These are phyloP conservation scores for Pseudonitzschia multiseries DNA, from an alignment of 108 stramenopile genomes.

Conservation along the genomic window DNA sequence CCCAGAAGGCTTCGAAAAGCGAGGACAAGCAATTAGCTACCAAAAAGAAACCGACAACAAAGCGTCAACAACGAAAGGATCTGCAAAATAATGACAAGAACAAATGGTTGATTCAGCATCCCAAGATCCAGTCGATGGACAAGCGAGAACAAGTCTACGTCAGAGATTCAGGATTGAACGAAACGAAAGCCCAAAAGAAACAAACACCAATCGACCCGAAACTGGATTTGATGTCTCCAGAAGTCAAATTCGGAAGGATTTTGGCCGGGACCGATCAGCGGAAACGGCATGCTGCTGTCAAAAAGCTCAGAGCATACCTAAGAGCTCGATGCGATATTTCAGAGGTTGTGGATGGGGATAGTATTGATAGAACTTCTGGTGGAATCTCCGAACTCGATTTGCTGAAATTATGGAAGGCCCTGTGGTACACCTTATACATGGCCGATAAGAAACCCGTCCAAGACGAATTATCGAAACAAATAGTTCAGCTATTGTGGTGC, in stretches of 20 bases:
- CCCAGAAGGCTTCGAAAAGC: conserved; percentile 9
- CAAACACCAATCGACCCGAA: conserved; percentile 47
- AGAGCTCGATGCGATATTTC: conserved; percentile 54
- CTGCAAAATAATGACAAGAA: conserved; percentile 66
- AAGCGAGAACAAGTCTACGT: conserved; percentile 73
- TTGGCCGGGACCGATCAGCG: conserved; percentile 76
- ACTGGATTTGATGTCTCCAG: conserved; percentile 69
- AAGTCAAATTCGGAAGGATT: conserved; percentile 74
- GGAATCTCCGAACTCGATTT: conserved; percentile 87
- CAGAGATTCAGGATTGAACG: conserved; percentile 65
- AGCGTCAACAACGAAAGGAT: conserved; percentile 65
- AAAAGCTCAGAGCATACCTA: conserved; percentile 65
- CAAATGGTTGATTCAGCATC: conserved; percentile 74
- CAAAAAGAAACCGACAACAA: conserved; percentile 41
- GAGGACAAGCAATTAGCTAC: background rate
- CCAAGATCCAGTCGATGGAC: conserved; percentile 74
- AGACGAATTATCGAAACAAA: conserved; percentile 72
- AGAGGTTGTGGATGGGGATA: conserved; percentile 31
- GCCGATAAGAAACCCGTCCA: conserved; percentile 89
- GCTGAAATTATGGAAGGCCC: conserved; percentile 90
- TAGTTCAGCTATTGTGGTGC: conserved; percentile 84
- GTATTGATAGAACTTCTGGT: background rate
- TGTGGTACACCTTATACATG: conserved; percentile 93
- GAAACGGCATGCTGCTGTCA: conserved; percentile 67
- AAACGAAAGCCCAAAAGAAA: conserved; percentile 33